These are phyloP conservation scores for Alternaria ethzedia DNA, from an alignment of 2,329 filamentous ascomycete genomes.

Conservation along the genomic window DNA sequence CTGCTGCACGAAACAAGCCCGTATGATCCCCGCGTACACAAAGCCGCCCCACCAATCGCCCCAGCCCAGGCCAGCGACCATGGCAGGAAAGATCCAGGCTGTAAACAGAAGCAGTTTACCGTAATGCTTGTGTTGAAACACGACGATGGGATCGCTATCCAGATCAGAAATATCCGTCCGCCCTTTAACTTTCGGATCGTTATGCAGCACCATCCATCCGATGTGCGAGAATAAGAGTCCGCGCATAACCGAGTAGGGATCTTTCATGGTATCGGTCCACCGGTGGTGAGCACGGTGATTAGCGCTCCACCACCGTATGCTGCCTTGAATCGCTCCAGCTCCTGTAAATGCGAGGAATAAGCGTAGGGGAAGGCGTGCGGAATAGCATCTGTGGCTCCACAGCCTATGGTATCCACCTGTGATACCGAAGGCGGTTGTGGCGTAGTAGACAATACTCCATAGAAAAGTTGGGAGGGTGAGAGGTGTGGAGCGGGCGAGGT, in stretches of 20 bases:
- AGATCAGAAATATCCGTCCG: conserved; percentile 58
- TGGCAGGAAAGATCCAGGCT: conserved; percentile 52
- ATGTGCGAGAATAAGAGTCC: conserved; percentile 57
- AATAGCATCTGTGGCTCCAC: conserved; percentile 64
- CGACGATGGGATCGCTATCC: conserved; percentile 56
- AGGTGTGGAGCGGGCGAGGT: conserved; percentile 78
- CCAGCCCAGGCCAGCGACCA: conserved; percentile 56
- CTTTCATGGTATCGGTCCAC: conserved; percentile 59
- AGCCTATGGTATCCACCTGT: conserved; percentile 70
- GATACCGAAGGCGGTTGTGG: conserved; percentile 75
- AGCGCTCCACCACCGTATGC: conserved; percentile 56
- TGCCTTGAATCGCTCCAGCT: conserved; percentile 56
- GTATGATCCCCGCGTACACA: conserved; percentile 57
- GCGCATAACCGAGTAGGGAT: conserved; percentile 57
- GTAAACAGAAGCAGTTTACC: conserved; percentile 52
- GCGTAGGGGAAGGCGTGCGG: conserved; percentile 51
- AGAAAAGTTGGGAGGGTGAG: conserved; percentile 72
- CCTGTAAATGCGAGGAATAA: conserved; percentile 56
- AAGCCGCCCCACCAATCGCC: conserved; percentile 56
- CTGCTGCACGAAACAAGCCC: conserved; percentile 58
- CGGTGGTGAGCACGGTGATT: conserved; percentile 59
- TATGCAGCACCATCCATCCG: conserved; percentile 59
- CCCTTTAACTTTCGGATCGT: conserved; percentile 57
- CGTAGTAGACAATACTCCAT: conserved; percentile 80
- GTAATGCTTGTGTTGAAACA: conserved; percentile 57